Base-by-base conservation (phyloP, 768 basidiomycete species). In the Phylloporus scabripes region DNA sequence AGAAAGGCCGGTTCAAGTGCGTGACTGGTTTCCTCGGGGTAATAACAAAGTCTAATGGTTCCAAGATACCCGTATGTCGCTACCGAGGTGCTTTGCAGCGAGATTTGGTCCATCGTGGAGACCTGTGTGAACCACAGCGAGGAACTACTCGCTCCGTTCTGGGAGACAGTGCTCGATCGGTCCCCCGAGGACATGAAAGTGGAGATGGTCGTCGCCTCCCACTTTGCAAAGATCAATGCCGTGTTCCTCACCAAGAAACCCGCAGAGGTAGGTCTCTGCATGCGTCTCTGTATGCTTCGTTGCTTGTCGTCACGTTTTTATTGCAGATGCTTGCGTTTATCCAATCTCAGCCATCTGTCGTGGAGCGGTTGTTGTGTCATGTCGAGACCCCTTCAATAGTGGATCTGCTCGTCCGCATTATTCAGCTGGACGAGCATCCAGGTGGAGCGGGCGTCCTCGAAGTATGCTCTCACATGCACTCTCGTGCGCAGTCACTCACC, bases 91-190 rank as follows among this genome's bases (percentile, higher is more conserved):
- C 79, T 98, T 29, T 94, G 92, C 70, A 88, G 90, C 67, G 93
- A 95, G 59, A 85, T 95, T 69, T 96, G 92, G 86, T 88, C 87
- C 18, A 90, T 97, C 60, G 83, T 92, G 42, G 92, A 93, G 68
- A 91, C 90, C 1, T 89, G 92, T 59, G 73, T 95, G 59, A 77
- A 76, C 58, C 74, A 85, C 58, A 74, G 79, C 45, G 74, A 82
- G 9, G 80, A 85, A 50, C 75, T 96, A 46, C 76, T 97, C 45
- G 72, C 76, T 33, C 87, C 91, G 10, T 95, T 96, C 74, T 96
- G 93, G 93, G 91, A 96, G 67, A 82, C 81, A 15, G 83, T 92
- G 15, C 73, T 92, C 24, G 87, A 90, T 62, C 76, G 81, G 58
- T 75, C 85, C 3, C 76, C 87, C 14, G 89, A 92, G 39, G 90